Evolutionary conservation across 2,329 filamentous ascomycete species (phyloP), one percentile per base, ranked within the genome.

Genomic region (Sporothrix mexicana): DNA sequence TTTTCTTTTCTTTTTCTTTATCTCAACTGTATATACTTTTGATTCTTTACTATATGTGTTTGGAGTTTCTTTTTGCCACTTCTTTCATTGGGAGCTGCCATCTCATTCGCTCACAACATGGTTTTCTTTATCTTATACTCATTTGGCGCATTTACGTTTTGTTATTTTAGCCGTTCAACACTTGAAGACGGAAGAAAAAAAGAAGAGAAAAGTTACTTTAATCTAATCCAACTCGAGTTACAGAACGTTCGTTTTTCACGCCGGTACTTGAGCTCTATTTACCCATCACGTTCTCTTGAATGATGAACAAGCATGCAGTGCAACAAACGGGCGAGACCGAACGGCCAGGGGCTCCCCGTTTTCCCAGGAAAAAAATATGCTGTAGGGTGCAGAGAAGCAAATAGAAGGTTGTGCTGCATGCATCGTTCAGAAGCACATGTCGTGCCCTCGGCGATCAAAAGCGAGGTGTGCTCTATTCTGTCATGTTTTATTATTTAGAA

Each of bases 361-460:
- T 15, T n/a, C 8, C 15, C 12, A 3, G 41, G 43, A 36, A 23
- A 36, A 23, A 36, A 20, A 15, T n/a, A n/a, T 25, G 36, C 12
- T n/a, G 45, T 15, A 36, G 12, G 36, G n/a, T n/a, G 45, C 23
- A 36, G 23, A 51, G 23, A 67, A 66, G 41, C 1, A 17, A 17
- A 49, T 20, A 12, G 15, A 12, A 2, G 30, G 5, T 17, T 36
- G 6, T 36, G 7, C 15, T 51, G 45, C 45, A 51, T 67, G 43
- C 64, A 51, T 36, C 15, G 23, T 51, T 20, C 10, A 47, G 8
- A 66, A 47, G 64, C 64, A 51, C 23, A 67, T 67, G 64, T 45
- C 51, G 64, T 67, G 7, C 45, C 45, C 64, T 67, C 64, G 61
- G 61, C 61, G 61, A 47, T 15, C 61, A 66, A 47, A n/a, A n/a